Evolutionary conservation across 306 rosid genomes (phyloP), one percentile per base, ranked within the genome.

Genomic region (Oemleria cerasiformis): DNA sequence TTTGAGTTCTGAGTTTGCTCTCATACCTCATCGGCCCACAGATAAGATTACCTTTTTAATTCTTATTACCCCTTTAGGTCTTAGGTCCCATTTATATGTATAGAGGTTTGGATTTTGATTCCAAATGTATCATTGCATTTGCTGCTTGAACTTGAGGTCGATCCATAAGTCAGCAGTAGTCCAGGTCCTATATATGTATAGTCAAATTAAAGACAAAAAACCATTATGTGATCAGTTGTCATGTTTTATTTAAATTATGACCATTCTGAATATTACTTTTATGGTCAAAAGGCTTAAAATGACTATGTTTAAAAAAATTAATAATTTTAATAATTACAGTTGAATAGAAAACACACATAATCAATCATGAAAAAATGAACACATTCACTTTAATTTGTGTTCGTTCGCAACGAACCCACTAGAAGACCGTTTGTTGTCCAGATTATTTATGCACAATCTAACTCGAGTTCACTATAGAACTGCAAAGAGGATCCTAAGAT

Each of bases 31-130:
- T 15, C 19, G 60, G 72, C 36, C 72, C 72, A 50, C 36, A 36
- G 11, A 40, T 6, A 49, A 25, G 20, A 36, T n/a, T 10, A 34
- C 68, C 67, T 64, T 70, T 70, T 71, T 77, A 13, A 70, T 68
- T 68, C 15, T 69, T 53, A 39, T 23, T 23, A 3, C 58, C 30
- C 0, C 3, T 2, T 48, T 48, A 15, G 25, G 76, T 70, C 76
- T 60, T 25, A 49, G 80, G 76, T 70, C 76, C 81, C 65, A 40
- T 42, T 17, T 43, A 72, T 63, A 48, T 30, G 62, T 4, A 11
- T 21, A 2, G 0, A 30, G 62, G 10, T 56, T 6, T 10, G 3
- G 4, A 56, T 10, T 20, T 54, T n/a, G 34, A 54, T 54, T 20
- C 59, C 59, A 54, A 54, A 54, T 56, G 62, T 56, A 23, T 56